phyloP scores from a whole-genome alignment of 2,329 filamentous ascomycete species.

The Zymoseptoria passerinii region DNA sequence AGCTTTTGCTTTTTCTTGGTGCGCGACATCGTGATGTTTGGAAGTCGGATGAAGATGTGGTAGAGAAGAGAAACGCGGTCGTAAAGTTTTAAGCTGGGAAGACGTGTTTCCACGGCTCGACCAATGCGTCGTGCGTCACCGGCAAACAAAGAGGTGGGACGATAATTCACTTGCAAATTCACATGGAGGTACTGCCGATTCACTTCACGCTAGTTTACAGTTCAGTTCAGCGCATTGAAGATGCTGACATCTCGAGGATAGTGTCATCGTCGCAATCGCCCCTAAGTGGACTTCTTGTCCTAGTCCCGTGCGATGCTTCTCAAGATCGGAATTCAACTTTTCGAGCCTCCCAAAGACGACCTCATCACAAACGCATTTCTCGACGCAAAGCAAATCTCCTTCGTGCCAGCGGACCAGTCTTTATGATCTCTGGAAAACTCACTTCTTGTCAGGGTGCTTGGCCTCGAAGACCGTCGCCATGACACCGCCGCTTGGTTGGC shows the following conservation, averaged over 20 bases:
- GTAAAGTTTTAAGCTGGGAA: background rate
- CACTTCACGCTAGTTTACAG: background rate
- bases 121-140: background rate
- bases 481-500: constrained; percentile 6
- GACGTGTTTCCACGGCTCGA: background rate
- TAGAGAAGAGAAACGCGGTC: background rate
- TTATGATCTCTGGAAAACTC: background rate
- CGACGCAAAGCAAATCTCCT: background rate
- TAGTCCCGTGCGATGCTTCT: background rate
- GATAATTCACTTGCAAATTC: background rate
- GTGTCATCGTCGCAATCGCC: background rate
- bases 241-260: background rate
- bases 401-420: background rate
- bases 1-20: background rate
- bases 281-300: too few relatives aligned
- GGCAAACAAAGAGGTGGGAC: background rate
- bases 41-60: background rate
- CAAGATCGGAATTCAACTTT: background rate
- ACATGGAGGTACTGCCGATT: background rate
- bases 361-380: too few relatives aligned
- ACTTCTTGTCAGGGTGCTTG: background rate
- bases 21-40: background rate
- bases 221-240: background rate
- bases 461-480: constrained; percentile 9
- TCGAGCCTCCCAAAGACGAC: background rate